Evolutionary conservation across 305 asterid genomes (phyloP), one percentile per base, ranked within the genome.

Genomic region (Solanum hybrid): DNA sequence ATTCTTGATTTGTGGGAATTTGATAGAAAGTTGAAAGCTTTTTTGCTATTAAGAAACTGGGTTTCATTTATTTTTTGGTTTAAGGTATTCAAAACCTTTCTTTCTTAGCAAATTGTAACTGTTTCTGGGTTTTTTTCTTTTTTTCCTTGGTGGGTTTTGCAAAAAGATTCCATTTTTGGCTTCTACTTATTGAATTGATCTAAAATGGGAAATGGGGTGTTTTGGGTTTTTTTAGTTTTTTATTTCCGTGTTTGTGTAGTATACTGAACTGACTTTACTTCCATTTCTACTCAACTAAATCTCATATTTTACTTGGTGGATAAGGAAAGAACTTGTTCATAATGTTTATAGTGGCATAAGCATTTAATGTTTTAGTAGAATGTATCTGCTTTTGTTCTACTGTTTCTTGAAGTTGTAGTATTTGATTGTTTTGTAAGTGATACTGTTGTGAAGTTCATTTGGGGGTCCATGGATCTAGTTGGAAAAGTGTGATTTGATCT

Each of bases 21-120:
- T 92, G 89, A 66, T 66, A 87, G 91, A 92, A 86, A 90, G 87
- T 89, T 86, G 80, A 82, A 92, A 91, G 90, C 37, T 35, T 86
- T 86, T 35, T 71, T 32, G 71, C 86, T 85, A 51, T 88, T 89
- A 64, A 60, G 79, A 88, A 42, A 84, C 27, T 72, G 88, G 35
- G 81, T 75, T 85, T 34, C 32, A 51, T 12, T 51, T 84, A 5
- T 51, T 88, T 38, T 42, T 56, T 14, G 3, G 11, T 82, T 73
- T 84, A 26, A 84, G 87, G 87, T 84, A 84, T 84, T 84, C 75
- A 51, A 84, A 84, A 34, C 32, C 60, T 51, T 7, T 17, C 22
- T 66, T 89, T 78, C 7, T 32, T 32, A 32, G 81, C 42, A 76
- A 32, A 75, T 75, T 91, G 79, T 87, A 56, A 80, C 90, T 66